Evolutionary conservation across 768 basidiomycete genomes (phyloP), one percentile per base, ranked within the genome.

Genomic region (Stropharia rugosoannulata): DNA sequence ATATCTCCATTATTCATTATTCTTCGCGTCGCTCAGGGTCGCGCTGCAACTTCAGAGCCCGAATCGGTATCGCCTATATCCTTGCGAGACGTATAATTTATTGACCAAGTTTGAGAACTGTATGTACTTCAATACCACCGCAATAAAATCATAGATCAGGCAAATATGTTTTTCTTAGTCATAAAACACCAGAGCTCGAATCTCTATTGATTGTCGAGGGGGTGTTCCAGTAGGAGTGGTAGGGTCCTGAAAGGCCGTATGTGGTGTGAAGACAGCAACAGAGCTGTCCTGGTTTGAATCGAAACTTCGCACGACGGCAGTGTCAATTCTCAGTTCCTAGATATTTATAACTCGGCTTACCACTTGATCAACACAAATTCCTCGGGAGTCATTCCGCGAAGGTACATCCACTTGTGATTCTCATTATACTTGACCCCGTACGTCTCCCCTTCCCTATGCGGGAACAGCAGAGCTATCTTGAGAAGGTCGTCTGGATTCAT

Each of bases 171-270:
- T 5, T 9, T 19, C 45, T 29, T 55, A 75, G 57, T 84, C 80
- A 60, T 86, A 84, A 63, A 85, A 87, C 13, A 86, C 83, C 29
- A 87, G 73, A 8, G 83, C 78, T 29, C 84, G 68, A 18, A 87
- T 58, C 68, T 87, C 85, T 46, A 86, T 85, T 0, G 83, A 85
- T 64, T 85, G 77, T 44, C 84, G 69, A 5, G 70, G 65, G 4
- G 78, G 80, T 0, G 80, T 72, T 45, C 71, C 80, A 36, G 70
- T 62, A 2, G 83, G 84, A 4, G 81, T 83, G 0, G 70, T 70
- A 1, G 80, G 77, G 55, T 87, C 84, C 29, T 72, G 54, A 65
- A 87, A 87, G 2, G 75, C 83, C 15, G 81, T 83, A 60, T 88
- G 86, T 4, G 86, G 84, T 0, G 85, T 83, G 51, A 86, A 77